Evolutionary conservation across 192 early-diverging fungal genomes (phyloP), one percentile per base, ranked within the genome.

Genomic region (Kappamyces sp.): DNA sequence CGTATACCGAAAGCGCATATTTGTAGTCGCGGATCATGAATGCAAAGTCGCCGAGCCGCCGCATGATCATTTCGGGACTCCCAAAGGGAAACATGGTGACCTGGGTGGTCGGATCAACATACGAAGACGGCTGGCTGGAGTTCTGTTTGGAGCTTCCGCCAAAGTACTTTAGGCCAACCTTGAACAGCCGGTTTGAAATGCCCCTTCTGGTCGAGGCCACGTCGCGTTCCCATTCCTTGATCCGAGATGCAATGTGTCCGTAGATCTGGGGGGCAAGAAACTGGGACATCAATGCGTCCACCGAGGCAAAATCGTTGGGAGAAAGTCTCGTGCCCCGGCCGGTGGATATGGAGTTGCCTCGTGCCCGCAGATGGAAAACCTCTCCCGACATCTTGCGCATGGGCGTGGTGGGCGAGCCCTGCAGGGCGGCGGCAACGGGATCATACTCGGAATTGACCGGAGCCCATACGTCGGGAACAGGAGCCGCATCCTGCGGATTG

Each of bases 11-110:
- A 55, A 83, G 82, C 2, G 97, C 94, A 69, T 97, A 88, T 49
- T 81, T 79, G 69, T 87, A 97, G 65, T 99, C 97, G 32, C 87
- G 75, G 2, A 99, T 72, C 94, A 98, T 98, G 65, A 99, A 98
- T 2, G 92, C 85, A 72, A 87, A 99, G 74, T 98, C 94, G 7
- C 89, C 97, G 32, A 98, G 74, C 65, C 87, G 88, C 3, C 94
- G 79, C 81, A 98, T 83, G 61, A 91, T 83, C 6, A 93, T 85
- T 66, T 99, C 97, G 1, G 89, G 88, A n/a, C 93, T 82, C 49
- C 78, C 81, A 54, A 74, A 64, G 0, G 73, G 66, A 50, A 63
- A 80, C 34, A 63, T 66, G 40, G 23, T 52, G n/a, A 15, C 63
- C 74, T 46, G 60, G 32, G 5, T 69, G 53, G 10, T 61, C 54